Percentiles rank a stretch among this genome's conserved stretches.
Evolutionary conservation across 805 yeast species (phyloP).

Genomic region (Candida palmyrensis): DNA sequence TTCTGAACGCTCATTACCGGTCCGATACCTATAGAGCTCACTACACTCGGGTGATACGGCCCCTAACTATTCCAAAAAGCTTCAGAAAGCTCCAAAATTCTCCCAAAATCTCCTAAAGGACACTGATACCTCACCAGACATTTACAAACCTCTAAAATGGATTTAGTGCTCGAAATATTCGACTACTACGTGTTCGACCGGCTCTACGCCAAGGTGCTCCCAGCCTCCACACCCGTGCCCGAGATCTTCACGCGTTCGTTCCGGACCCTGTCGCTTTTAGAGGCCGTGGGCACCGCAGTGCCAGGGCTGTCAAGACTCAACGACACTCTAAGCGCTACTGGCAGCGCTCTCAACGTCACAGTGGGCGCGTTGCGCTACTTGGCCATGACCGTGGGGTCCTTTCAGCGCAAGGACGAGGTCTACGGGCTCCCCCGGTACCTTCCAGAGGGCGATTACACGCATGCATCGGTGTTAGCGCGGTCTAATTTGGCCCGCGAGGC

Average conservation of each 20-base stretch:
- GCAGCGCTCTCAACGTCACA: slow-evolving; percentile 7
- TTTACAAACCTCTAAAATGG: no score
- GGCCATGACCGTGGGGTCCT: slow-evolving; percentile 11
- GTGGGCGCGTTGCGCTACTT: slow-evolving; percentile 11
- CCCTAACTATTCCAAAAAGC: no score
- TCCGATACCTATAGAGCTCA: no score
- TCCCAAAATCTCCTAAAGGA: no score
- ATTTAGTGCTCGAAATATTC: slow-evolving; percentile 75
- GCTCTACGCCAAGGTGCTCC: slow-evolving; percentile 65
- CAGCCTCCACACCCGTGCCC: slow-evolving; percentile 33
- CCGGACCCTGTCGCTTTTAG: no score
- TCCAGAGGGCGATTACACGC: slow-evolving; percentile 50
- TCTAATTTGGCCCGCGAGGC: slow-evolving; percentile 68
- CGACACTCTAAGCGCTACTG: slow-evolving; percentile 8
- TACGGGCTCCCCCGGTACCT: slow-evolving; percentile 63
- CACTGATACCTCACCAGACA: no score
- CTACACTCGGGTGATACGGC: no score
- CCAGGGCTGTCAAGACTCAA: slow-evolving; percentile 15
- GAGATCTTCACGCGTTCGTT: slow-evolving; percentile 24
- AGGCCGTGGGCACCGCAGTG: no score
- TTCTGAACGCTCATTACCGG: no score
- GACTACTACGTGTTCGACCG: slow-evolving; percentile 75
- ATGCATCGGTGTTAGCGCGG: slow-evolving; percentile 68
- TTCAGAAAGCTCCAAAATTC: no score
- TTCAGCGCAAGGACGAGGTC: slow-evolving; percentile 34